These are phyloP conservation scores for Aspergillus haitiensis DNA, from an alignment of 495 filamentous ascomycete species.

Conservation along the genomic window DNA sequence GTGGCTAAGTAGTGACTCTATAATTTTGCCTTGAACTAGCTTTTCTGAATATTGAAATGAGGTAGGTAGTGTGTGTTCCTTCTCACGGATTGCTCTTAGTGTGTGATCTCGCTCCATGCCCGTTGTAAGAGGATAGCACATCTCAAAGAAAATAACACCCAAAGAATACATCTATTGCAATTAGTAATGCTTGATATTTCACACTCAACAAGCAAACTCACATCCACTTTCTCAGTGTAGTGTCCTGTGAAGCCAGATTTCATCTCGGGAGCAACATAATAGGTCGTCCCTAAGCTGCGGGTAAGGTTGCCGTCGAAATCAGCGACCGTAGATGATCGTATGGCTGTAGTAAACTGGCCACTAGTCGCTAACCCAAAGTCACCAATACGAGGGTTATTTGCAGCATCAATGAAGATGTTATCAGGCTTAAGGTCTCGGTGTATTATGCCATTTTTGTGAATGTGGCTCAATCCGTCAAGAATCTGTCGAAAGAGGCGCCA, in stretches of 20 bases:
- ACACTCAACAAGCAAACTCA: conserved; percentile 41
- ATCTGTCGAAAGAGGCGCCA: conserved; percentile 94
- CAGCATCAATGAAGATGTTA: conserved; percentile 92
- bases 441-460: conserved; percentile 88
- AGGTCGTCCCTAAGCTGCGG: conserved; percentile 87
- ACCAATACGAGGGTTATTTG: conserved; percentile 88
- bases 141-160: conserved; percentile 97
- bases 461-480: conserved; percentile 84
- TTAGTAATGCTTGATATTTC: conserved; percentile 13
- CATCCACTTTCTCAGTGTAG: conserved; percentile 93
- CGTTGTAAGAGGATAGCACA: conserved; percentile 79
- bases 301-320: conserved; percentile 64
- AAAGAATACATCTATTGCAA: conserved; percentile 81
- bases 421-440: conserved; percentile 98
- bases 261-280: conserved; percentile 93
- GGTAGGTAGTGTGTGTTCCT: conserved; percentile 64
- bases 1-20: conserved; percentile 77
- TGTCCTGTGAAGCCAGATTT: conserved; percentile 65
- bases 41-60: conserved; percentile 78
- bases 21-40: conserved; percentile 69
- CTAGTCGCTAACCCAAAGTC: conserved; percentile 95
- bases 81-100: conserved; percentile 67
- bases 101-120: conserved; percentile 87
- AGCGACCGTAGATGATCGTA: conserved; percentile 44
- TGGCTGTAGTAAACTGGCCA: conserved; percentile 66